These are phyloP conservation scores for Lodderomyces margitis DNA, from an alignment of 1,139 yeast genomes.

Conservation along the genomic window DNA sequence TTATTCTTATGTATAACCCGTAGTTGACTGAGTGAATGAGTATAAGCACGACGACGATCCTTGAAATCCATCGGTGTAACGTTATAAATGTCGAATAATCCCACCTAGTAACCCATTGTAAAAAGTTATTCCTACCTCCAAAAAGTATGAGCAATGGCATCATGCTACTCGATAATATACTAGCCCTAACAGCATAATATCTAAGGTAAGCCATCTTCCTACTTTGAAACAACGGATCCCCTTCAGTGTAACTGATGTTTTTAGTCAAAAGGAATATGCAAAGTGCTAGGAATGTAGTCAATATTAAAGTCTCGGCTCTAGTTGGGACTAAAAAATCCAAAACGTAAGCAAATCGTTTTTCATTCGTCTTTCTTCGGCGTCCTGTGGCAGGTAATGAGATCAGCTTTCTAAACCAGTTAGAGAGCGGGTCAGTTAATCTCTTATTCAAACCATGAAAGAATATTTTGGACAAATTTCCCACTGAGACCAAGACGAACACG, in stretches of 20 bases:
- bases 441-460: slow-evolving; percentile 22
- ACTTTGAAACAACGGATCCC: slow-evolving; percentile 29
- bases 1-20: slow-evolving; percentile 14
- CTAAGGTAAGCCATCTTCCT: slow-evolving; percentile 31
- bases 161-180: slow-evolving; percentile 52
- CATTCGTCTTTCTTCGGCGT: slow-evolving; percentile 26
- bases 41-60: slow-evolving; percentile 42
- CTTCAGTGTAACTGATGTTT: slow-evolving; percentile 23
- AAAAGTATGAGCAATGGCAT: slow-evolving; percentile 53
- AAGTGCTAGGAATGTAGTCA: slow-evolving; percentile 46
- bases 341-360: slow-evolving; percentile 23
- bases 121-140: slow-evolving; percentile 62
- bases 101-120: slow-evolving; percentile 59
- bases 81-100: slow-evolving; percentile 57
- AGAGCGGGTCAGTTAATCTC: slow-evolving; percentile 22
- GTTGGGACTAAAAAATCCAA: slow-evolving; percentile 56
- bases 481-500: slow-evolving; percentile 24
- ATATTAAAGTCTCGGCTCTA: slow-evolving; percentile 54
- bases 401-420: slow-evolving; percentile 25
- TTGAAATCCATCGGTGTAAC: slow-evolving; percentile 60
- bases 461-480: slow-evolving; percentile 34
- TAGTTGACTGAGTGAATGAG: slow-evolving; percentile 41
- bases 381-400: slow-evolving; percentile 31
- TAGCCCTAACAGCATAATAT: slow-evolving; percentile 55
- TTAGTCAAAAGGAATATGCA: slow-evolving; percentile 34